Evolutionary conservation across 768 basidiomycete species (phyloP), one percentile per base, ranked within the genome.

Genomic region (Boletus fagicola): DNA sequence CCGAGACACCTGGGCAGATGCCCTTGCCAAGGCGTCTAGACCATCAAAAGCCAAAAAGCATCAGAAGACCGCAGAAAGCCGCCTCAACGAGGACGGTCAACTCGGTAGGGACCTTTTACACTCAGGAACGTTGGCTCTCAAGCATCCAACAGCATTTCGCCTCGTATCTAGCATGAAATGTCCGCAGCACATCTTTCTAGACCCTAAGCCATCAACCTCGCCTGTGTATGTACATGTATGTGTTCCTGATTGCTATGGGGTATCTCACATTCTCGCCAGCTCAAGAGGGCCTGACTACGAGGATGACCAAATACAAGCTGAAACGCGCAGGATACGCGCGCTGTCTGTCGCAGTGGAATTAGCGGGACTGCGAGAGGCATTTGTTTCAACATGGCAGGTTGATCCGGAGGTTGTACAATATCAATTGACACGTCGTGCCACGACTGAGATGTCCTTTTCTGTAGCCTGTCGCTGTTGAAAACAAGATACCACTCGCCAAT

Each of bases 251-350:
- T 24, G 16, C 24, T n/a, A 9, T 15, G n/a, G 47, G 7, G 4
- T 48, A 15, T 54, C 56, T 39, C 56, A 53, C 15, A n/a, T 5
- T 38, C 2, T 12, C 22, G 12, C n/a, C 51, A 83, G 82, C 61
- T 76, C 75, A 24, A 75, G 72, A 42, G 80, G 76, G 53, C 83
- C 82, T 1, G 79, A 78, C 31, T 73, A 62, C 5, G 84, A 85
- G 62, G 84, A 85, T 59, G 74, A 65, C 48, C 67, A 73, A 48
- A 60, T 36, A 15, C 73, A 77, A 61, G 83, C 83, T n/a, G 60
- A 72, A 44, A 64, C 73, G 50, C 79, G 84, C 48, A 67, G 65
- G 58, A 64, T 64, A 52, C 75, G 68, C 22, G 76, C 83, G 2
- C 47, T 71, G 54, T 70, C 71, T 5, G 72, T 71, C 28, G 76